Evolutionary conservation across 495 filamentous ascomycete genomes (phyloP).

Genomic region (Penicillium paradoxum): DNA sequence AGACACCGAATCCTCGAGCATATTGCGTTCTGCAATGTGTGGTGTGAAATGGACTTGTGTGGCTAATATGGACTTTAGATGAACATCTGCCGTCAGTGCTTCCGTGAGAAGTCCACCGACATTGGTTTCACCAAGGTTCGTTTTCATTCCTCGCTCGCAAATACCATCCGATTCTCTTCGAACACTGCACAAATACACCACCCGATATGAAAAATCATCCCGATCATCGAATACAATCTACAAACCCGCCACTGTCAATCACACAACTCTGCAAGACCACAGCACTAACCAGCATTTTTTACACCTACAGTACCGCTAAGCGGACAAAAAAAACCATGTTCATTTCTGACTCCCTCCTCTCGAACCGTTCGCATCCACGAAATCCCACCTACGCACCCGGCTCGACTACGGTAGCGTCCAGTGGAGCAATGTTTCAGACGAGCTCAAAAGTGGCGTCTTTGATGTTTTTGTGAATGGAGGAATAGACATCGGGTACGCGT

Average conservation of each 20-base stretch:
- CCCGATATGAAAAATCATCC: background rate
- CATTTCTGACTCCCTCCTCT: slow-evolving; percentile 26
- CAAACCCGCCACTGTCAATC: background rate
- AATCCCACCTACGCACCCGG: slow-evolving; percentile 16
- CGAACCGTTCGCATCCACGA: slow-evolving; percentile 38
- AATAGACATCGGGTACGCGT: slow-evolving; percentile 7
- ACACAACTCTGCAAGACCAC: background rate
- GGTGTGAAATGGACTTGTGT: background rate
- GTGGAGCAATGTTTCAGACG: slow-evolving; percentile 19
- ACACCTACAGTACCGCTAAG: slow-evolving; percentile 50
- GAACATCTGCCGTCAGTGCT: slow-evolving; percentile 99
- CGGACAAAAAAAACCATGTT: slow-evolving; percentile 27
- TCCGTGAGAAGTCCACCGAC: slow-evolving; percentile 92
- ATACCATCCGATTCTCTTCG: background rate
- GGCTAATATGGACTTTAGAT: slow-evolving; percentile 44
- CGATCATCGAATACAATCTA: background rate
- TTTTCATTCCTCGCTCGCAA: slow-evolving; percentile 10
- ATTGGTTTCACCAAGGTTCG: slow-evolving; percentile 95
- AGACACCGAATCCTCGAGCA: slow-evolving; percentile 4
- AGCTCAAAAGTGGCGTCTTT: slow-evolving; percentile 11
- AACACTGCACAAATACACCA: background rate
- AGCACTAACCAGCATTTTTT: slow-evolving; percentile 9
- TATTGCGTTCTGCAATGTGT: background rate
- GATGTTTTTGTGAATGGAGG: slow-evolving; percentile 9
- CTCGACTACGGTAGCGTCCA: slow-evolving; percentile 18